phyloP scores from a whole-genome alignment of 2,329 filamentous ascomycete species.

The Hypoxylon sp. region DNA sequence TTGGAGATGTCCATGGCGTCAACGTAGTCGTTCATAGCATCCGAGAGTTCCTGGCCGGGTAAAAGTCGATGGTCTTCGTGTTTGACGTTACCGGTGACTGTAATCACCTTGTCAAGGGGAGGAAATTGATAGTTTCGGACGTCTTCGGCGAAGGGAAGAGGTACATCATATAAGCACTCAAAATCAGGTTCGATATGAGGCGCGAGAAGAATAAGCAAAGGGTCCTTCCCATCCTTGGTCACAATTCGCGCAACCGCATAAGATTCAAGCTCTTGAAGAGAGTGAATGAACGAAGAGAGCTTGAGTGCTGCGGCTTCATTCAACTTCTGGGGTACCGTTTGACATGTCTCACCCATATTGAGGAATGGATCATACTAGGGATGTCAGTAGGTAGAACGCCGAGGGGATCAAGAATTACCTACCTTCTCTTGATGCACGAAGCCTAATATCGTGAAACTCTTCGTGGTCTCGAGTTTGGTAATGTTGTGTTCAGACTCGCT shows the following conservation, averaged over 20 bases:
- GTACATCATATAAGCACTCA: conserved; percentile 88
- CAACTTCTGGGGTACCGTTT: conserved; percentile 78
- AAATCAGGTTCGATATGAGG: conserved; percentile 81
- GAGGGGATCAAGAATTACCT: conserved; percentile 31
- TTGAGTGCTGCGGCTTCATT: conserved; percentile 87
- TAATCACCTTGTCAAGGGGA: conserved; percentile 85
- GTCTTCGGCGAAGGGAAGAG: conserved; percentile 93
- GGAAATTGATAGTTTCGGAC: conserved; percentile 91
- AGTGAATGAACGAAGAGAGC: conserved; percentile 88
- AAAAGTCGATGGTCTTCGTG: conserved; percentile 85
- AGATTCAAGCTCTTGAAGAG: conserved; percentile 82
- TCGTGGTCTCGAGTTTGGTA: conserved; percentile 82
- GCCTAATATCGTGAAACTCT: conserved; percentile 82
- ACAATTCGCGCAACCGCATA: conserved; percentile 90
- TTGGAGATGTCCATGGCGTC: conserved; percentile 88
- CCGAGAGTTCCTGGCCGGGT: conserved; percentile 75
- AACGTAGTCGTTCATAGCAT: conserved; percentile 90
- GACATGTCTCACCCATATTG: conserved; percentile 80
- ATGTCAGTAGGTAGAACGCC: conserved; percentile 32
- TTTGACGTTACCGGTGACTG: conserved; percentile 81
- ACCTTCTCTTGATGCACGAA: conserved; percentile 81
- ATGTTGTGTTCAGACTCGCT: conserved; percentile 86
- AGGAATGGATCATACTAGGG: conserved; percentile 81
- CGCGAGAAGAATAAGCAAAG: conserved; percentile 78
- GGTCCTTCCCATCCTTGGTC: conserved; percentile 81